These are phyloP conservation scores for Bipolaris gigantea DNA, from an alignment of 2,329 filamentous ascomycete species.

Conservation along the genomic window DNA sequence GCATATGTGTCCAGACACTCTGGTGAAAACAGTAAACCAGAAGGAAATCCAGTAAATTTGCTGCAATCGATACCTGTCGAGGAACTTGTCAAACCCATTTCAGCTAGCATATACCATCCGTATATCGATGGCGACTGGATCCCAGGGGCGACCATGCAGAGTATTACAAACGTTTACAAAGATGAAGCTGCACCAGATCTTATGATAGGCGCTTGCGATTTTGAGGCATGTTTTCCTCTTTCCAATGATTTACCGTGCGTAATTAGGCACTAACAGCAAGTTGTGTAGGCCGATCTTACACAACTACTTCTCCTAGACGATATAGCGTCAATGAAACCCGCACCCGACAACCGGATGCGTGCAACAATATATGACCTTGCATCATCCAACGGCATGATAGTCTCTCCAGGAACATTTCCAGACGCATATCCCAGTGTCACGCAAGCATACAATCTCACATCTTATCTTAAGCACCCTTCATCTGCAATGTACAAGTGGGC, in stretches of 20 bases:
- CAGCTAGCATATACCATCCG: not conserved
- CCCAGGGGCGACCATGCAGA: not conserved
- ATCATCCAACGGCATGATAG: not conserved
- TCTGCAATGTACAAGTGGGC: not conserved
- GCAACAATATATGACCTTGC: not conserved
- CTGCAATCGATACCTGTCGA: not conserved
- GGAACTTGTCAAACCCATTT: not conserved
- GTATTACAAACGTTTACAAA: not conserved
- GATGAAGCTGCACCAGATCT: not conserved
- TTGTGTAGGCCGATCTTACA: not conserved
- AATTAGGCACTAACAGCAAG: not conserved
- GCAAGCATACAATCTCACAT: not conserved
- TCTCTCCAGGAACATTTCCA: not conserved
- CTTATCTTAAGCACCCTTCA: not conserved
- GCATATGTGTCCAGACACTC: not conserved
- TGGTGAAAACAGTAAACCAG: not conserved
- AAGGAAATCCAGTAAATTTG: not conserved
- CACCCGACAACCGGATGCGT: not conserved
- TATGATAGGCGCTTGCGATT: not conserved
- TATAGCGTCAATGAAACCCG: not conserved
- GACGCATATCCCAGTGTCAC: not conserved
- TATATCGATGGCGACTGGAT: not conserved
- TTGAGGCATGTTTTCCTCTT: not conserved
- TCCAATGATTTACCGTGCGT: not conserved
- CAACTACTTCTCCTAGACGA: not conserved